These are phyloP conservation scores for Penicillium argentinense DNA, from an alignment of 495 filamentous ascomycete species.

Conservation along the genomic window DNA sequence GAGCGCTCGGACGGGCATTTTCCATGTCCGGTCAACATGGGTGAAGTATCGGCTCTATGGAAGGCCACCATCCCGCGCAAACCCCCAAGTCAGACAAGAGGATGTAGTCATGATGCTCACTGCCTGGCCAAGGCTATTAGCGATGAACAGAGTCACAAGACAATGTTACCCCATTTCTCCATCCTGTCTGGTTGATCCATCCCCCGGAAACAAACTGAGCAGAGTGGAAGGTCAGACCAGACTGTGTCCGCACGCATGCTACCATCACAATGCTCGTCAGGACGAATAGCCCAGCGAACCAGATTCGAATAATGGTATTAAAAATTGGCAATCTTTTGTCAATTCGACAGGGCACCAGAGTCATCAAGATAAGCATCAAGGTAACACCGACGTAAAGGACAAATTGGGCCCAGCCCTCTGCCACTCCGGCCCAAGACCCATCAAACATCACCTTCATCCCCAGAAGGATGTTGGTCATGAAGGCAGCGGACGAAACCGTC, in stretches of 20 bases:
- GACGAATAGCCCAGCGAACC: constrained; percentile 43
- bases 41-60: constrained; percentile 39
- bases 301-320: constrained; percentile 47
- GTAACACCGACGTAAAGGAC: constrained; percentile 44
- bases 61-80: constrained; percentile 55
- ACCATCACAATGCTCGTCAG: constrained; percentile 43
- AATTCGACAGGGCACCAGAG: constrained; percentile 41
- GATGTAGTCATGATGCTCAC: constrained; percentile 47
- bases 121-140: constrained; percentile 42
- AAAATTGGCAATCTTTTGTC: constrained; percentile 41
- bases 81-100: constrained; percentile 52
- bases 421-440: constrained; percentile 34
- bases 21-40: constrained; percentile 35
- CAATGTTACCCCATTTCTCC: constrained; percentile 62
- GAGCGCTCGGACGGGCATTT: constrained; percentile 38
- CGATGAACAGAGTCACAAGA: constrained; percentile 45
- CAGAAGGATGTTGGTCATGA: constrained; percentile 48
- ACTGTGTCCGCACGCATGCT: constrained; percentile 36
- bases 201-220: constrained; percentile 52
- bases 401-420: constrained; percentile 42
- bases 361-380: constrained; percentile 36
- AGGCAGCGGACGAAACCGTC: constrained; percentile 43
- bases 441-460: constrained; percentile 48
- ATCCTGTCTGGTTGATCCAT: constrained; percentile 61
- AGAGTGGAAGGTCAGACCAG: constrained; percentile 35